Evolutionary conservation across 139 green algal species (phyloP).

Genomic region (Zygnema cylindricum): DNA sequence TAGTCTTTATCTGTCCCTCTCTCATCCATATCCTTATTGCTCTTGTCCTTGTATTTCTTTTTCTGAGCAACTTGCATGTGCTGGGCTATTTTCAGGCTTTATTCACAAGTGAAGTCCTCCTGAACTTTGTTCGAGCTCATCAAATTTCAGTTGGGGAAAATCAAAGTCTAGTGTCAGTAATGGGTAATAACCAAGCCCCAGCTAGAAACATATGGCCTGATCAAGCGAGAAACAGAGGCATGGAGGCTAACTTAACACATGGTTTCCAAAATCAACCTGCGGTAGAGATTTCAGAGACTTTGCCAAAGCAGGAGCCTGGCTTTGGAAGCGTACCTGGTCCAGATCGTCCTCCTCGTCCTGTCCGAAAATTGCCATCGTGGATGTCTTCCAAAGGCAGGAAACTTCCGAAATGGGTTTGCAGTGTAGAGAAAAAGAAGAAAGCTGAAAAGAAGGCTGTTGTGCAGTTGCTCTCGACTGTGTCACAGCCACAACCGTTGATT

Average conservation of each 20-base stretch:
- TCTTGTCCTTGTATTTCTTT: too few relatives aligned
- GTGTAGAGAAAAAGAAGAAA: neutral
- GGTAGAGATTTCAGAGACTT: neutral
- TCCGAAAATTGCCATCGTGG: neutral
- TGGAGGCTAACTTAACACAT: neutral
- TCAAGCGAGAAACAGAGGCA: neutral
- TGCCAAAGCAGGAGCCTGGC: neutral
- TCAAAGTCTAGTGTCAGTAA: neutral
- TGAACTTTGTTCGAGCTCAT: too few relatives aligned
- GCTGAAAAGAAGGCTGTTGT: neutral
- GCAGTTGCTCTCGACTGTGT: neutral
- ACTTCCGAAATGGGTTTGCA: neutral
- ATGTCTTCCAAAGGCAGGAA: neutral
- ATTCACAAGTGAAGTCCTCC: too few relatives aligned
- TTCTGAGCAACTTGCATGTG: too few relatives aligned
- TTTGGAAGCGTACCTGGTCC: too few relatives aligned
- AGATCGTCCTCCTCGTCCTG: neutral
- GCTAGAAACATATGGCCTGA: neutral
- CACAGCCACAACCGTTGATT: neutral
- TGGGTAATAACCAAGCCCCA: neutral
- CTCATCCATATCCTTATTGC: too few relatives aligned
- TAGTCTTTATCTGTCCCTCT: too few relatives aligned
- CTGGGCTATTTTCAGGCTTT: too few relatives aligned
- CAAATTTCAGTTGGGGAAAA: too few relatives aligned
- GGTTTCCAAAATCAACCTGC: neutral